Evolutionary conservation across 192 early-diverging fungal genomes (phyloP), one percentile per base, ranked within the genome.

Genomic region (Mortierella antarctica): DNA sequence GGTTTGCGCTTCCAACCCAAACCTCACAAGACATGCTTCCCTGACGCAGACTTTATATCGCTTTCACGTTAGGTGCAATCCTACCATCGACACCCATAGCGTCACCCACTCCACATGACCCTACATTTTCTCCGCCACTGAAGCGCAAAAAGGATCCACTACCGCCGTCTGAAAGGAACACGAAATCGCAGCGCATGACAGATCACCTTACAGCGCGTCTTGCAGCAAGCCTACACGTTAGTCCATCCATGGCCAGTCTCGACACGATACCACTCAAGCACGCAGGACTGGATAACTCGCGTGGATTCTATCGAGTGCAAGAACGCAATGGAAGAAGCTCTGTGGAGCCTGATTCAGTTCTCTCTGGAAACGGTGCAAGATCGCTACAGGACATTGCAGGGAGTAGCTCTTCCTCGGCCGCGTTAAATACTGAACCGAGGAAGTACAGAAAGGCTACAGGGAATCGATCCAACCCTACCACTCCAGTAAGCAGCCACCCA

Each of bases 381-480:
- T 31, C 31, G 31, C 31, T 31, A 31, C 31, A 31, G 31, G 31
- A 31, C 3, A 31, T 31, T 31, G 3, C 31, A 31, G 31, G 31
- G 3, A 31, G 31, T 31, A 31, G 31, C 31, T 31, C 31, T 31
- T 31, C 3, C 1, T 31, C 31, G 3, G 1, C 31, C 31, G 31
- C 31, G 31, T 31, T 31, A 3, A n/a, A n/a, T n/a, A 31, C 31
- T 31, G 65, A 71, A 17, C 77, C 77, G 42, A 49, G 77, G 7
- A 80, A 68, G 31, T 80, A 72, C 60, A 67, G 65, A 49, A 80
- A 72, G 13, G 70, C 77, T 9, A 54, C 21, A 40, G 40, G 77
- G 39, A 80, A 65, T 18, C 77, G 70, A 1, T 80, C 77, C 39
- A 80, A 80, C 58, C 70, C 77, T 7, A 72, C 77, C 17, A 80